Evolutionary conservation across 257 asterid genomes (phyloP).

Genomic region (Primulina tabacum): DNA sequence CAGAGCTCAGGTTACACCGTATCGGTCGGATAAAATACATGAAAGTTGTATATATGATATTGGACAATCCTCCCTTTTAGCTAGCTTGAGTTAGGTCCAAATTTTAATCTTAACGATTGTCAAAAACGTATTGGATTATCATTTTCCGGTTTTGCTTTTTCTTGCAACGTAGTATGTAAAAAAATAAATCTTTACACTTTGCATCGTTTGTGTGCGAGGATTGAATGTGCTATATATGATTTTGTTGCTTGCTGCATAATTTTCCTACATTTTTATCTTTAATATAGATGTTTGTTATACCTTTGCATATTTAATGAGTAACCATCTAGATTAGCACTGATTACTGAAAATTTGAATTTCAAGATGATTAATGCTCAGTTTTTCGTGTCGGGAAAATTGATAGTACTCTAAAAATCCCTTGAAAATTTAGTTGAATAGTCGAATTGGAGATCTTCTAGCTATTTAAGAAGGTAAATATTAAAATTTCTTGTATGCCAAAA

Average conservation of each 20-base stretch:
- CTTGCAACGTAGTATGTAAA: not conserved
- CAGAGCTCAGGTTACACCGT: too few relatives aligned
- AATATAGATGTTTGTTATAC: not conserved
- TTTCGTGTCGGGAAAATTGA: not conserved
- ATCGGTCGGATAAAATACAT: too few relatives aligned
- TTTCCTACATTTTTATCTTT: not conserved
- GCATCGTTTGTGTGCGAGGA: not conserved
- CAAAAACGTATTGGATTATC: not conserved
- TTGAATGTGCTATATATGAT: not conserved
- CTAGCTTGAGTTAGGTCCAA: too few relatives aligned
- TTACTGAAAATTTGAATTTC: constrained; percentile 2
- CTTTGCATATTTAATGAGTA: not conserved
- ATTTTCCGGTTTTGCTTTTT: not conserved
- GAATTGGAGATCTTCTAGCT: constrained; percentile 18
- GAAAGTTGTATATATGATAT: too few relatives aligned
- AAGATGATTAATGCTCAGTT: not conserved
- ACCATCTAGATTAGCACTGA: not conserved
- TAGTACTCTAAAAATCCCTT: not conserved
- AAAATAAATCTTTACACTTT: not conserved
- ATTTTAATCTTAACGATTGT: too few relatives aligned
- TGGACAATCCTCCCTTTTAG: too few relatives aligned
- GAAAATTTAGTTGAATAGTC: not conserved
- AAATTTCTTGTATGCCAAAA: not conserved
- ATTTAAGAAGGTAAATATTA: constrained; percentile 6
- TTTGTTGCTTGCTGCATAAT: not conserved